Evolutionary conservation across 768 basidiomycete species (phyloP).

Genomic region (Dacryopinax spathularia): DNA sequence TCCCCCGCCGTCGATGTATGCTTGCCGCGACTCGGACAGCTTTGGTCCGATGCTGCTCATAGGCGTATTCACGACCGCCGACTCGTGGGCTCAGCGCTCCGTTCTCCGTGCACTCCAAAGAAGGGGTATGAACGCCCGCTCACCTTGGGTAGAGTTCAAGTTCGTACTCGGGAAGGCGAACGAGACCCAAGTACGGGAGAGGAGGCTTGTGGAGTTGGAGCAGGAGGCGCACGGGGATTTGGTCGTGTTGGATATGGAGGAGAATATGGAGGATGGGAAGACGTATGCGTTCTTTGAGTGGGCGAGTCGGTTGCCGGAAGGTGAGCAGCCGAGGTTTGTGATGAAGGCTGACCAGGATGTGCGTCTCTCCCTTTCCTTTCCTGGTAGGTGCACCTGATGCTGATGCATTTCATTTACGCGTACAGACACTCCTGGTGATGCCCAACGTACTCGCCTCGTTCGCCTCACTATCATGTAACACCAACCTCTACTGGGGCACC

Average conservation of each 20-base stretch:
- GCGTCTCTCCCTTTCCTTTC: neutral
- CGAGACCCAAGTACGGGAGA: neutral
- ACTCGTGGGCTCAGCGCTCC: neutral
- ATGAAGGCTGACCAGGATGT: neutral
- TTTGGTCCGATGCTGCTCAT: neutral
- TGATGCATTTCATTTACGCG: neutral
- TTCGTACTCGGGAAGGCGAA: neutral
- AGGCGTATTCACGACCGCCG: neutral
- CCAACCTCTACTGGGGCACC: neutral
- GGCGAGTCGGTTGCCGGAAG: conserved; percentile 31
- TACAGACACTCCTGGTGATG: neutral
- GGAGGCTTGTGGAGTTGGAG: neutral
- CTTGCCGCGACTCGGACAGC: neutral
- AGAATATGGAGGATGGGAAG: conserved; percentile 97
- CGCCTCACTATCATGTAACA: neutral
- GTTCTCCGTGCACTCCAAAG: neutral
- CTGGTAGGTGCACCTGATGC: neutral
- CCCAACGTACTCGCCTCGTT: conserved; percentile 2
- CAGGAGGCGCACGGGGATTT: conserved; percentile 61
- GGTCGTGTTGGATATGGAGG: conserved; percentile 62
- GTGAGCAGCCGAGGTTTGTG: neutral
- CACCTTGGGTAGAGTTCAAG: neutral
- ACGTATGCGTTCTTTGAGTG: conserved; percentile 83
- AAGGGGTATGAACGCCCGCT: neutral
- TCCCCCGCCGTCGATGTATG: neutral